These are phyloP conservation scores for Botryotinia calthae DNA, from an alignment of 2,329 filamentous ascomycete genomes.

Conservation along the genomic window DNA sequence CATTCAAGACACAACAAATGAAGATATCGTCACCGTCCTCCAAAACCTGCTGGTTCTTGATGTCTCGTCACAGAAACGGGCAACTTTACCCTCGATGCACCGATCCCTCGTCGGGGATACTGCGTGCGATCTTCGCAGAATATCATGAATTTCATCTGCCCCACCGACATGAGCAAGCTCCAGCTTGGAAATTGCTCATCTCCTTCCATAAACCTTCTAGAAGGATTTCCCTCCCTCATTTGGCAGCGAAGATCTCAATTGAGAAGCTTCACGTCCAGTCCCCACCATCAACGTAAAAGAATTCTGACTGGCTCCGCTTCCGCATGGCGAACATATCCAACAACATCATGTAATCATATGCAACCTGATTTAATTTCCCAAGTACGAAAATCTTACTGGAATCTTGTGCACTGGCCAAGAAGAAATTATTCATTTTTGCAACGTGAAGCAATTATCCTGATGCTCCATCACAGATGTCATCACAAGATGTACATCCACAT, in stretches of 20 bases:
- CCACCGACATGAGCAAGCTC: background rate
- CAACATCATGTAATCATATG: background rate
- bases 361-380: background rate
- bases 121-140: background rate
- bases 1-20: background rate
- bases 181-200: conserved; percentile 16
- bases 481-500: background rate
- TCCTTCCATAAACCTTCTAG: conserved; percentile 15
- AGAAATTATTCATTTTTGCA: background rate
- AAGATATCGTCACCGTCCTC: background rate
- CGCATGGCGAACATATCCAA: background rate
- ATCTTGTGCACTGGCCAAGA: background rate
- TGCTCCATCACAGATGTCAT: background rate
- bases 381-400: background rate
- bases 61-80: background rate
- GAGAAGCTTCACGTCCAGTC: background rate
- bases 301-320: background rate
- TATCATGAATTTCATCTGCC: background rate
- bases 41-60: background rate
- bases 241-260: background rate
- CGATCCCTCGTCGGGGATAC: background rate
- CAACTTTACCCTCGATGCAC: background rate
- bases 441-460: background rate
- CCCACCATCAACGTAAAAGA: background rate
- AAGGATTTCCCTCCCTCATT: background rate